Conservation (phyloP, 2,329 filamentous ascomycete genomes). For the Corinectria fuckeliana region DNA sequence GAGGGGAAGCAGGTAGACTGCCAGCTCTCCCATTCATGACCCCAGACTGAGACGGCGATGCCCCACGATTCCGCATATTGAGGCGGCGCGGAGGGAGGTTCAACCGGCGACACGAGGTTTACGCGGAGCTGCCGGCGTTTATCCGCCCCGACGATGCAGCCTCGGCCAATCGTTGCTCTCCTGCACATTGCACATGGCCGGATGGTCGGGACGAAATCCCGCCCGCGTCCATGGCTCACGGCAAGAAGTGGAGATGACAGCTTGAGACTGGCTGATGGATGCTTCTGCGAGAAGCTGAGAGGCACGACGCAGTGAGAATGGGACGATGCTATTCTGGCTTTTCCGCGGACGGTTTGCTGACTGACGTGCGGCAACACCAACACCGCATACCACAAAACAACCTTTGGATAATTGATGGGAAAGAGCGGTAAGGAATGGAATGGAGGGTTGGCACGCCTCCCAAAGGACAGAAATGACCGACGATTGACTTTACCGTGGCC, state of each 20-base stretch:
- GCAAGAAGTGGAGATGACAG: neutral
- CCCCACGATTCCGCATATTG: neutral
- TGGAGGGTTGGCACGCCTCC: neutral
- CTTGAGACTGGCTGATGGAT: neutral
- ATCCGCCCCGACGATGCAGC: neutral
- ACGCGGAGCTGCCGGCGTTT: slow-evolving; percentile 10
- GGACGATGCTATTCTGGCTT: neutral
- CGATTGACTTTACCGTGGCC: neutral
- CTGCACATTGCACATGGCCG: neutral
- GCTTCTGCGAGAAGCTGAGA: slow-evolving; percentile 1
- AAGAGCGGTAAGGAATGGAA: neutral
- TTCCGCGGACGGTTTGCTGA: neutral
- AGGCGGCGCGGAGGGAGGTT: neutral
- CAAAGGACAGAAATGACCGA: neutral
- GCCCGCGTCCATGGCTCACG: neutral
- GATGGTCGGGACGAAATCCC: slow-evolving; percentile 12
- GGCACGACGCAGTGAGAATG: neutral
- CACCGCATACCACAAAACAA: neutral
- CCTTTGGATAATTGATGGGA: neutral
- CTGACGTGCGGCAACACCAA: neutral
- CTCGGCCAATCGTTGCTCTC: slow-evolving; percentile 1
- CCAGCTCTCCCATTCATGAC: neutral
- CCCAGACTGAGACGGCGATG: slow-evolving; percentile 1
- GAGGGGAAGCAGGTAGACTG: neutral
- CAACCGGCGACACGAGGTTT: slow-evolving; percentile 7